Evolutionary conservation across 2,329 filamentous ascomycete genomes (phyloP).

Genomic region (Alternaria postmessia): DNA sequence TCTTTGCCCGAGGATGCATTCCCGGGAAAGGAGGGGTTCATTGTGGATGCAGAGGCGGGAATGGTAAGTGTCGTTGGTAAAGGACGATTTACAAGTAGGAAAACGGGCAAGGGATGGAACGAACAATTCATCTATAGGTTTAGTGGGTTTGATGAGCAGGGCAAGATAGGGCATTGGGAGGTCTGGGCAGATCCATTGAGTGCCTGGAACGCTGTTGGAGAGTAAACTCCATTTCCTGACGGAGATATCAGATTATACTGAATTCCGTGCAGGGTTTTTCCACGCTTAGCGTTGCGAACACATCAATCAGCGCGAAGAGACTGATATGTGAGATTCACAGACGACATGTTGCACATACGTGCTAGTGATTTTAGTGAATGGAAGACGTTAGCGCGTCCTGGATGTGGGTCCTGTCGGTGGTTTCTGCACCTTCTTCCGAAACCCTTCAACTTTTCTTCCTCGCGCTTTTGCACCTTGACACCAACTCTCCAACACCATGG

Average conservation of each 20-base stretch:
- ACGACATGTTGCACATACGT: not conserved
- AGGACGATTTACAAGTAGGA: slow-evolving; percentile 45
- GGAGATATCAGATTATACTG: not conserved
- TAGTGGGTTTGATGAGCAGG: slow-evolving; percentile 51
- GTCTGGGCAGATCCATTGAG: slow-evolving; percentile 56
- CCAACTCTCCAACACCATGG: not conserved
- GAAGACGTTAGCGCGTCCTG: slow-evolving; percentile 14
- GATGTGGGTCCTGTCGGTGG: slow-evolving; percentile 12
- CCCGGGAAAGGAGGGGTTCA: slow-evolving; percentile 41
- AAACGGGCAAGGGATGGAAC: slow-evolving; percentile 53
- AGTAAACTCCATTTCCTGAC: slow-evolving; percentile 4
- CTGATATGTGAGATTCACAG: not conserved
- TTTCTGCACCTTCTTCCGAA: slow-evolving; percentile 6
- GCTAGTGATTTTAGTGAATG: not conserved
- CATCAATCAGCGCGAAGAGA: not conserved
- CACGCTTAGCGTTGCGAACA: not conserved
- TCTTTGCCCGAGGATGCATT: slow-evolving; percentile 41
- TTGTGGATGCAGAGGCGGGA: slow-evolving; percentile 49
- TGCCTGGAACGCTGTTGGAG: slow-evolving; percentile 52
- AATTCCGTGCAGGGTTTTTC: not conserved
- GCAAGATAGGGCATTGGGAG: slow-evolving; percentile 54
- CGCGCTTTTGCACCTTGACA: not conserved
- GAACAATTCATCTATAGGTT: slow-evolving; percentile 54
- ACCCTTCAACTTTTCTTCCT: slow-evolving; percentile 17
- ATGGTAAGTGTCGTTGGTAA: slow-evolving; percentile 51